Conservation (phyloP, 2,329 filamentous ascomycete species). For the Aurifilum marmelostoma region DNA sequence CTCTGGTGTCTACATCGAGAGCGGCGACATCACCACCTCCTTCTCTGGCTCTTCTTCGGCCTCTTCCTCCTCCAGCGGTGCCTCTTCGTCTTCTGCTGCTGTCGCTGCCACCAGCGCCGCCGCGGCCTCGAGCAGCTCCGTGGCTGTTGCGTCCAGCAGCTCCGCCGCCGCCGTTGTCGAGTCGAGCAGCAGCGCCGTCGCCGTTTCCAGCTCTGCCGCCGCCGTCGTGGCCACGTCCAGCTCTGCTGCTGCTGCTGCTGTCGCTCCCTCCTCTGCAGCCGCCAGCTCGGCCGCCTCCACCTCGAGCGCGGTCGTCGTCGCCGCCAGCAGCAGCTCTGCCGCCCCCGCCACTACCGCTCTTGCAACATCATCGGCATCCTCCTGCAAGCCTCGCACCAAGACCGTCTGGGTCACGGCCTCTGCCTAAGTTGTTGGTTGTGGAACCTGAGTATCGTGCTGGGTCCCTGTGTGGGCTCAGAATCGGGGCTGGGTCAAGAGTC, state of each 20-base stretch:
- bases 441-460: background rate
- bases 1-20: constrained; percentile 70
- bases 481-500: background rate
- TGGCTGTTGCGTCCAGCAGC: background rate
- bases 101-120: constrained; percentile 6
- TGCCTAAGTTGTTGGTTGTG: background rate
- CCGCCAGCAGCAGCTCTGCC: constrained; percentile 21
- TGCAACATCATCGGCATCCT: constrained; percentile 8
- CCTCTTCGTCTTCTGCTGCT: constrained; percentile 21
- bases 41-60: constrained; percentile 24
- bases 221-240: background rate
- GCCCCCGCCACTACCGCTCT: constrained; percentile 23
- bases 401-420: constrained; percentile 28
- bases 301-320: constrained; percentile 6
- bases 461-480: too few relatives aligned
- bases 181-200: constrained; percentile 22
- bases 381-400: constrained; percentile 26
- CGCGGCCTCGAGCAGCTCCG: background rate
- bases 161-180: background rate
- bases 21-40: constrained; percentile 40
- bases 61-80: constrained; percentile 13
- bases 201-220: background rate
- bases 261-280: constrained; percentile 4
- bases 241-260: constrained; percentile 3
- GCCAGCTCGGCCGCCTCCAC: constrained; percentile 17